Evolutionary conservation across 2,329 filamentous ascomycete genomes (phyloP).

Genomic region (Pleomassaria siparia): DNA sequence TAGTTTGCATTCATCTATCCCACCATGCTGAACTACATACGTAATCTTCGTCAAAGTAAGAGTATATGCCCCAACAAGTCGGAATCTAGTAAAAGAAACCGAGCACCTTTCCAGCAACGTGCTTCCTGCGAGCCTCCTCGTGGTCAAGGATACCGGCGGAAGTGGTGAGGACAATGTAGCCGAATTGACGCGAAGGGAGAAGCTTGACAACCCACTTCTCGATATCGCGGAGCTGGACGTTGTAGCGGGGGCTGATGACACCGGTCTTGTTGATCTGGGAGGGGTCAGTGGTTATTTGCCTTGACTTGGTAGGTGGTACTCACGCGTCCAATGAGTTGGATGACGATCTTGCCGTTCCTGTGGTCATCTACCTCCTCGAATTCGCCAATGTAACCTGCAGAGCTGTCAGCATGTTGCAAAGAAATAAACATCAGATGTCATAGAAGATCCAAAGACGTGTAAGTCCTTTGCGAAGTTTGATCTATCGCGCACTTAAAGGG

Average conservation of each 20-base stretch:
- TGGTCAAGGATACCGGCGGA: constrained; percentile 99
- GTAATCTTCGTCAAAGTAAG: neutral
- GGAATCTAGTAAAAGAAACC: constrained; percentile 93
- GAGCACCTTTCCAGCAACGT: constrained; percentile 98
- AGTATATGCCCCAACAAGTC: constrained; percentile 1
- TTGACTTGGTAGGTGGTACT: constrained; percentile 16
- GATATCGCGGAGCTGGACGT: constrained; percentile 94
- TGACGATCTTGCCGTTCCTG: constrained; percentile 99
- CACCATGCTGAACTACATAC: neutral
- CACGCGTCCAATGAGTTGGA: constrained; percentile 95
- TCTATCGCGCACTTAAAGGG: constrained; percentile 99
- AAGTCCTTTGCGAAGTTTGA: constrained; percentile 81
- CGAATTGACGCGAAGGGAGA: constrained; percentile 98
- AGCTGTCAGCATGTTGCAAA: constrained; percentile 77
- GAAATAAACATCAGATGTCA: constrained; percentile 94
- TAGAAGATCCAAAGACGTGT: constrained; percentile 83
- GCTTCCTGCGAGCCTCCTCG: constrained; percentile 98
- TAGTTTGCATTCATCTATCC: constrained; percentile 2
- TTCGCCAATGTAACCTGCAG: constrained; percentile 93
- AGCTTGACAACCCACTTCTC: constrained; percentile 99
- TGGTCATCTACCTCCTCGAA: constrained; percentile 99
- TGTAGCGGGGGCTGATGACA: constrained; percentile 99
- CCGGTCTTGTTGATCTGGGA: constrained; percentile 89
- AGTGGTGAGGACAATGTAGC: constrained; percentile 98
- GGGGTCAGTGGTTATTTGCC: constrained; percentile 2